Base-by-base conservation (phyloP, 805 yeast species). In the Candida gorgasii region DNA sequence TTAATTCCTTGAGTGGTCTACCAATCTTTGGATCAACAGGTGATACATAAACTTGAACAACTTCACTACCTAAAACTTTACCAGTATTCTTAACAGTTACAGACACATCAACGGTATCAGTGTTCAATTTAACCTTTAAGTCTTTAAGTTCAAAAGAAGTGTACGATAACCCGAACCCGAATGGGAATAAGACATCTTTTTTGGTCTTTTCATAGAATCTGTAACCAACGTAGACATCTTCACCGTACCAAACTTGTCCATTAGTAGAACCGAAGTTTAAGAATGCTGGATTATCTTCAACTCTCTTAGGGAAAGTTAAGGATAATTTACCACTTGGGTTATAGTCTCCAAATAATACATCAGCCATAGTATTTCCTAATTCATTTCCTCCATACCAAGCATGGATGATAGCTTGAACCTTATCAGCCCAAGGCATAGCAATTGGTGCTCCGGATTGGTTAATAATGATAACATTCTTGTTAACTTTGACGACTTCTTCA, bases 181-280 rank as follows among this genome's bases (percentile, higher is more conserved):
- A 82, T 32, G 85, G 81, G 66, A 73, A 81, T 37, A 73, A 63
- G 4, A 76, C 79, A 19, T 67, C 67, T 31, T 58, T 62, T 47
- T 73, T 68, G 27, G 64, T 55, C 58, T 75, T 75, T 52, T 82
- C 86, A 58, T 78, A 82, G 63, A 62, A 78, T 45, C 79, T 65
- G 65, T 82, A 80, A 15, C 86, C 87, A 40, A 81, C 77, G 56
- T 69, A 81, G 35, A 82, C 75, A 53, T 80, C 85, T 57, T 82
- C 88, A 45, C 86, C 85, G 51, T 63, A 63, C 44, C 62, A 56
- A 12, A 62, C 66, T 33, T 57, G 49, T 19, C 67, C 68, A 30
- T 57, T 57, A 37, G 54, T 57, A 28, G 64, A 57, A 5, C 55
- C 58, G 32, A 52, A 63, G 45, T 61, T 59, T 46, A 63, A 53